These are phyloP conservation scores for sunflower (Helianthus annuus) DNA, from an alignment of 129 eudicot species.

Conservation along the genomic window DNA sequence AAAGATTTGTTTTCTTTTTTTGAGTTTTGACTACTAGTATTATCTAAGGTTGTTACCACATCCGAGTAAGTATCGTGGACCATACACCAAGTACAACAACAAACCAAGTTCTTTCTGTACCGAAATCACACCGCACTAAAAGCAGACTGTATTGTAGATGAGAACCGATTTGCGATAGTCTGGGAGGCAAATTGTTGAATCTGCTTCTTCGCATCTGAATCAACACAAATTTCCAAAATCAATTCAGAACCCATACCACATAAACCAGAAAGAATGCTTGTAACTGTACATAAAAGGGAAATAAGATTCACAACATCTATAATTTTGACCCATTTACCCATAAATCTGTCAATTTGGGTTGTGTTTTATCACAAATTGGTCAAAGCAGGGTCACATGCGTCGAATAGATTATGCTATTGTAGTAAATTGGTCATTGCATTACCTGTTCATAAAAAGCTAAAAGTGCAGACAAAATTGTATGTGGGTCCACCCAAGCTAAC, in stretches of 20 bases:
- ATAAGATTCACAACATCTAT: not conserved
- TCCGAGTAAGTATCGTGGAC: constrained; percentile 3
- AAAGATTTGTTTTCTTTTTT: not conserved
- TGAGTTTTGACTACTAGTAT: constrained; percentile 8
- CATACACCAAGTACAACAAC: constrained; percentile 28
- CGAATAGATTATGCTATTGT: not conserved
- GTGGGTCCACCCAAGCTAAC: constrained; percentile 5
- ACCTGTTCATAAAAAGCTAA: not conserved
- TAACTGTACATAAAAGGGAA: constrained; percentile 1
- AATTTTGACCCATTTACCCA: not conserved
- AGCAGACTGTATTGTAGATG: constrained; percentile 77
- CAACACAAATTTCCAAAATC: constrained; percentile 12
- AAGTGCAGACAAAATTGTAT: not conserved
- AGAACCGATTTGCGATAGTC: constrained; percentile 73
- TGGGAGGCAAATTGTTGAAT: constrained; percentile 95
- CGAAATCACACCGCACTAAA: constrained; percentile 72
- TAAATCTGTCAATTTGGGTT: not conserved
- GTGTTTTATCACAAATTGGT: not conserved
- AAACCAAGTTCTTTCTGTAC: constrained; percentile 13
- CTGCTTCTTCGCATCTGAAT: constrained; percentile 99
- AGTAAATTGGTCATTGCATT: not conserved
- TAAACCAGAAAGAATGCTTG: not conserved
- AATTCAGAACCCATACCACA: not conserved
- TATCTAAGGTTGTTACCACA: constrained; percentile 8
- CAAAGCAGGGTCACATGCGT: not conserved